A percentile compares a stretch with the other conserved stretches of the same genome.
These are phyloP conservation scores for Dissophora globulifera DNA, from an alignment of 192 early-diverging fungal species.

Conservation along the genomic window DNA sequence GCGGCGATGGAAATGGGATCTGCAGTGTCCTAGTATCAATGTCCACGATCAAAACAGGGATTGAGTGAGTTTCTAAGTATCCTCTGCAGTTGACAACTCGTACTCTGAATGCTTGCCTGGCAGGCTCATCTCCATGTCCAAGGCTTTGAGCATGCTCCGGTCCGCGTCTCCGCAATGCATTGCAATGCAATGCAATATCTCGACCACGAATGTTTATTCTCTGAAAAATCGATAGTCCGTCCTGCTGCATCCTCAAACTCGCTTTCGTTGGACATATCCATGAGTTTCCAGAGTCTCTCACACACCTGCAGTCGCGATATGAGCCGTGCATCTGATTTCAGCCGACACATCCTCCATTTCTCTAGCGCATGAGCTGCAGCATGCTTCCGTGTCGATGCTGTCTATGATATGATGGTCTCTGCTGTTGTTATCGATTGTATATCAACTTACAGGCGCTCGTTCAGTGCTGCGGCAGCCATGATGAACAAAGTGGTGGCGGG, in stretches of 20 bases:
- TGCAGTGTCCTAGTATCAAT: conserved; percentile 25
- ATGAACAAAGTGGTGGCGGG: no score
- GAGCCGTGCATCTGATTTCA: no score
- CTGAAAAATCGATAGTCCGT: background rate
- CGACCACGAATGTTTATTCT: background rate
- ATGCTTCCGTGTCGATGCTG: background rate
- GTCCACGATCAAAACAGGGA: background rate
- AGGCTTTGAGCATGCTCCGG: background rate
- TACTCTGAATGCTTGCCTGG: background rate
- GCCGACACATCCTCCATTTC: no score
- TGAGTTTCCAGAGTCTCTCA: no score
- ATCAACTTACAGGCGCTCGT: conserved; percentile 49
- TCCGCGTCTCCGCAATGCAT: background rate
- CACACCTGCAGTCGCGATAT: no score
- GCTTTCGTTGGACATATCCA: background rate
- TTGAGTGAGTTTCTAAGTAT: no score
- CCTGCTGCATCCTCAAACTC: background rate
- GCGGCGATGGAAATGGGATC: conserved; percentile 44
- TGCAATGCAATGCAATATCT: background rate
- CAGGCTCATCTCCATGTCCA: background rate
- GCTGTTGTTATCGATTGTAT: no score
- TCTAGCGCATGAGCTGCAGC: background rate
- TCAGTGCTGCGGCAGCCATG: conserved; percentile 31
- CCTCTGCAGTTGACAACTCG: no score
- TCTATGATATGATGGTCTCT: background rate